Percentiles rank a stretch among this genome's conserved stretches.
phyloP scores from a whole-genome alignment of 805 yeast genomes.

The Hanseniaspora opuntiae region DNA sequence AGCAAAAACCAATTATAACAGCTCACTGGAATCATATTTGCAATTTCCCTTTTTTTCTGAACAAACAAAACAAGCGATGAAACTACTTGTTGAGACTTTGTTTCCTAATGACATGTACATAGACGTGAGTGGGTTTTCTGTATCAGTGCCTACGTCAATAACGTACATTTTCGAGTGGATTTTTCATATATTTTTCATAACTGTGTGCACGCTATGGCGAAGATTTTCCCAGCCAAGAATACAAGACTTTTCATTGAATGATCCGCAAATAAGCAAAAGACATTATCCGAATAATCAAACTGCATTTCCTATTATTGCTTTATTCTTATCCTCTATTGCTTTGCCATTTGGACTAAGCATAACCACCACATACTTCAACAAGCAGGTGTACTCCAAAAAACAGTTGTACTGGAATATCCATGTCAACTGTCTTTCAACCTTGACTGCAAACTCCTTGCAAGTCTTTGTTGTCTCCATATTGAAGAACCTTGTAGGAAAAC shows the following conservation, averaged over 20 bases:
- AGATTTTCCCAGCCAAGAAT: conserved; percentile 10
- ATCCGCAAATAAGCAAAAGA: conserved; percentile 6
- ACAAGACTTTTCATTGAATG: conserved; percentile 9
- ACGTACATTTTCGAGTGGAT: conserved; percentile 11
- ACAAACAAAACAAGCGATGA: not conserved
- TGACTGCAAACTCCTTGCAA: conserved; percentile 11
- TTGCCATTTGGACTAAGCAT: not conserved
- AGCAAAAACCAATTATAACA: no score
- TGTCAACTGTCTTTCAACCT: not conserved
- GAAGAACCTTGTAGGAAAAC: conserved; percentile 6
- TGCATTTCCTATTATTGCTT: conserved; percentile 1
- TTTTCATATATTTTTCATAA: not conserved
- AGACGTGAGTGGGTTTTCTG: not conserved
- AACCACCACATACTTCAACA: not conserved
- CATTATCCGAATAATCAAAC: conserved; percentile 1
- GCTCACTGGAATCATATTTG: no score
- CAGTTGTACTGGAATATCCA: conserved; percentile 12
- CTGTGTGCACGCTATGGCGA: not conserved
- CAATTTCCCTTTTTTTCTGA: not conserved
- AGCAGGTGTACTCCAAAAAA: not conserved
- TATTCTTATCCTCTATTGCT: conserved; percentile 1
- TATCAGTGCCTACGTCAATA: conserved; percentile 6
- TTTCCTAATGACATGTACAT: conserved; percentile 9
- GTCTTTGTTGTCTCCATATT: conserved; percentile 6
- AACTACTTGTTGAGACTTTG: conserved; percentile 18